phyloP scores from a whole-genome alignment of 129 eudicot genomes.

The Flaveria linearis region DNA sequence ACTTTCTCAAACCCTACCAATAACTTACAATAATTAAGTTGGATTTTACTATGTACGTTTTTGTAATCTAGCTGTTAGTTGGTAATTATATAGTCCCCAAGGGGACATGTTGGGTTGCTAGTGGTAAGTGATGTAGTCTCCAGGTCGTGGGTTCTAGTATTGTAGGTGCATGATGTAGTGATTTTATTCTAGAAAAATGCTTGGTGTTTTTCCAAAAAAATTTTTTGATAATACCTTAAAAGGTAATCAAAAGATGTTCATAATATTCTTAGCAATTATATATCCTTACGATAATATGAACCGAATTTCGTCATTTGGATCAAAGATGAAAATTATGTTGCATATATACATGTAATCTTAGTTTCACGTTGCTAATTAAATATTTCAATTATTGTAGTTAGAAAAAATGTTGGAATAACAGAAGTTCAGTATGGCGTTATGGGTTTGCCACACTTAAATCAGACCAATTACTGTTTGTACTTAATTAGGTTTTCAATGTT shows the following conservation, averaged over 20 bases:
- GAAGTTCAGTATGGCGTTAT: not conserved
- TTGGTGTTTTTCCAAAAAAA: too few relatives aligned
- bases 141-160: too few relatives aligned
- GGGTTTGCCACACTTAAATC: not conserved
- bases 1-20: too few relatives aligned
- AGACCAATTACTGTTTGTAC: constrained; percentile 1
- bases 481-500: not conserved
- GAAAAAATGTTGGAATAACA: not conserved
- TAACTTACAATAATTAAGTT: too few relatives aligned
- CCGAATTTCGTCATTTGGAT: not conserved
- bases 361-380: constrained; percentile 5
- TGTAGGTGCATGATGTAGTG: too few relatives aligned
- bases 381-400: not conserved
- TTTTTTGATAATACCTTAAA: too few relatives aligned
- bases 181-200: too few relatives aligned
- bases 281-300: not conserved
- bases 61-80: not conserved
- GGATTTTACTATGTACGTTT: too few relatives aligned
- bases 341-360: not conserved
- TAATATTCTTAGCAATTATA: too few relatives aligned
- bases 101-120: too few relatives aligned
- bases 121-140: too few relatives aligned
- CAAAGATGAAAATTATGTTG: not conserved
- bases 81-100: not conserved
- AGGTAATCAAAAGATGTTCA: too few relatives aligned